Conservation (phyloP, 2,329 filamentous ascomycete species). For the Cryphonectria nitschkei region DNA sequence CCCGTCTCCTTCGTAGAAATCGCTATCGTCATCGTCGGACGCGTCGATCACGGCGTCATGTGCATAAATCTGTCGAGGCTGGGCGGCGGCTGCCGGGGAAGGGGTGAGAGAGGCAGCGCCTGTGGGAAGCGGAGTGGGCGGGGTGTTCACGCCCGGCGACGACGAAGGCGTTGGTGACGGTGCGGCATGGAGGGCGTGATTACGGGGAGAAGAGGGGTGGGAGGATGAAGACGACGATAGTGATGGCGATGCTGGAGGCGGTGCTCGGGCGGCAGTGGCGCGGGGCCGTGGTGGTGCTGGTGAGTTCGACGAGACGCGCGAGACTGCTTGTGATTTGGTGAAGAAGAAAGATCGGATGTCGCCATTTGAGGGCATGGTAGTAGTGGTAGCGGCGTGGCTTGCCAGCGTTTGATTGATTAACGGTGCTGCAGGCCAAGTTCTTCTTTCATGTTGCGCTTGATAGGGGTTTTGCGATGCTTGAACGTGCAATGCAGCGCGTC, state of each 20-base stretch:
- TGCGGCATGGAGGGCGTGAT: neutral
- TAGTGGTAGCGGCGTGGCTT: neutral
- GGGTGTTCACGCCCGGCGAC: neutral
- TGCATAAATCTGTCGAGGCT: constrained; percentile 39
- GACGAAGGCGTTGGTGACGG: neutral
- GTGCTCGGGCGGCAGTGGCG: neutral
- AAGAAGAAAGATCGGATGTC: neutral
- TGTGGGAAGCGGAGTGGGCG: neutral
- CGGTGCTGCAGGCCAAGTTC: neutral
- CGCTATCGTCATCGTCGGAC: constrained; percentile 61
- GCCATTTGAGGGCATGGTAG: neutral
- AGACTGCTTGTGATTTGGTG: neutral
- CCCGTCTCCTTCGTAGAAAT: constrained; percentile 53
- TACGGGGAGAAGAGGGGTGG: neutral
- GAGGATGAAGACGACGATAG: neutral
- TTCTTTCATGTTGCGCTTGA: neutral
- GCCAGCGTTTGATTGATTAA: neutral
- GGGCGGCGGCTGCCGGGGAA: constrained; percentile 32
- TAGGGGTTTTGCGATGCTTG: neutral
- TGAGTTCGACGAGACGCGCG: neutral
- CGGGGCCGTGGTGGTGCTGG: neutral
- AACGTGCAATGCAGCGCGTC: neutral
- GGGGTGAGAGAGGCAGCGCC: constrained; percentile 21
- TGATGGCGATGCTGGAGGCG: no score
- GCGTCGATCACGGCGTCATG: constrained; percentile 65